Evolutionary conservation across 805 yeast species (phyloP), one percentile per base, ranked within the genome.

Genomic region (Candida nanaspora): DNA sequence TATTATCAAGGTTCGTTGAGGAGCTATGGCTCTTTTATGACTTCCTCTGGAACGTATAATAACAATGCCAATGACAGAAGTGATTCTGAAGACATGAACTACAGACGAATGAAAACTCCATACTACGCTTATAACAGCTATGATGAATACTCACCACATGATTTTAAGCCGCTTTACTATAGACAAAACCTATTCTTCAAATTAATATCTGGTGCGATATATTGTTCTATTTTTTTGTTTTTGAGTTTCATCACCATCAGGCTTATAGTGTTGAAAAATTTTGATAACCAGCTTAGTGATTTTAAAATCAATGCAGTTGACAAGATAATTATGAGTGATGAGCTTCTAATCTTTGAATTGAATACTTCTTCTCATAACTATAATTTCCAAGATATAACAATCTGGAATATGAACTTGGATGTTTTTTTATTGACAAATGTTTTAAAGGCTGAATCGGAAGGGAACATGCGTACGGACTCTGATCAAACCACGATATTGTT

Each of bases 351-450:
- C 16, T 49, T 63, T 39, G 66, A 62, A 41, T 38, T 62, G n/a
- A 47, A 47, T 8, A 52, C 59, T 4, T 15, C 33, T 9, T 47
- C 61, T 1, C 47, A 33, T 13, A 60, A 62, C 45, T 33, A 42
- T 7, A 62, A 63, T 41, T 42, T 55, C n/a, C 65, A 61, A 45
- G 61, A 58, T 41, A 44, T 62, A 4, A 34, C 46, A 6, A 50
- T 63, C 7, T 56, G 60, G 56, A 47, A 53, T n/a, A 45, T 55
- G 50, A 58, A 61, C 42, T 30, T 63, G 18, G 66, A 63, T 44
- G 53, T 62, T 1, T 59, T 63, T 31, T 30, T 62, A 8, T 40
- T 54, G 3, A 60, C 63, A 1, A 53, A 56, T 27, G 35, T 53
- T 16, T 34, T 50, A 9, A 49, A 45, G 2, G 11, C 38, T 21